Percentiles rank a stretch among this genome's conserved stretches.
These are phyloP conservation scores for Diospyros lotus DNA, from an alignment of 148 eudicot genomes.

Conservation along the genomic window DNA sequence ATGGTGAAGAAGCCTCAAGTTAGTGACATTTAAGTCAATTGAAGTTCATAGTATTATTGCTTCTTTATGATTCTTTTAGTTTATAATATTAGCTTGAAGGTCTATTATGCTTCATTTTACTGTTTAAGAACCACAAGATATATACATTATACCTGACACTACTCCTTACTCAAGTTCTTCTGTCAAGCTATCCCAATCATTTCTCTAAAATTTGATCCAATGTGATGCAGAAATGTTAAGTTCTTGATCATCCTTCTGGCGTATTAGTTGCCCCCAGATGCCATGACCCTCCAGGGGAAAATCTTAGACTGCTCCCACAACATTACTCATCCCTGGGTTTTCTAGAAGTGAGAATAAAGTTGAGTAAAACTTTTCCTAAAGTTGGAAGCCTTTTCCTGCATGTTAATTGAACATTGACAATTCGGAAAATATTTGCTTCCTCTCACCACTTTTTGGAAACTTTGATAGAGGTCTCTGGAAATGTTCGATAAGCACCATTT, in stretches of 20 bases:
- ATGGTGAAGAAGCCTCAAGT: conserved; percentile 96
- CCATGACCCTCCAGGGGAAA: background rate
- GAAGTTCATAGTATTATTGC: background rate
- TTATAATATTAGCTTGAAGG: background rate
- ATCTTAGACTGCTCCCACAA: background rate
- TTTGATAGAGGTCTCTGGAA: too few relatives aligned
- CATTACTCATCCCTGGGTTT: background rate
- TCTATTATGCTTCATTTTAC: background rate
- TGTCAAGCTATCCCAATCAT: background rate
- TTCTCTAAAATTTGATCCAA: background rate
- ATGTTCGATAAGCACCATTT: background rate
- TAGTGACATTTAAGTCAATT: conserved; percentile 7
- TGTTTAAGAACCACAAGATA: background rate
- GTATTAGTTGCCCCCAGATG: background rate
- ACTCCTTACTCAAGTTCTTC: background rate
- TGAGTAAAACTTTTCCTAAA: background rate
- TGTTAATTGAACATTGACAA: background rate
- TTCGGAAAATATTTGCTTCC: background rate
- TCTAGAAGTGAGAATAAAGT: background rate
- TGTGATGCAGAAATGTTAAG: background rate
- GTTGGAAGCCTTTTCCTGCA: background rate
- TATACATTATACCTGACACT: background rate
- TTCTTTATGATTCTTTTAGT: background rate
- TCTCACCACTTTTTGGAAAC: too few relatives aligned
- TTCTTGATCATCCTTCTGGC: background rate